These are phyloP conservation scores for Talaromyces stipitatus DNA, from an alignment of 495 filamentous ascomycete species.

Conservation along the genomic window DNA sequence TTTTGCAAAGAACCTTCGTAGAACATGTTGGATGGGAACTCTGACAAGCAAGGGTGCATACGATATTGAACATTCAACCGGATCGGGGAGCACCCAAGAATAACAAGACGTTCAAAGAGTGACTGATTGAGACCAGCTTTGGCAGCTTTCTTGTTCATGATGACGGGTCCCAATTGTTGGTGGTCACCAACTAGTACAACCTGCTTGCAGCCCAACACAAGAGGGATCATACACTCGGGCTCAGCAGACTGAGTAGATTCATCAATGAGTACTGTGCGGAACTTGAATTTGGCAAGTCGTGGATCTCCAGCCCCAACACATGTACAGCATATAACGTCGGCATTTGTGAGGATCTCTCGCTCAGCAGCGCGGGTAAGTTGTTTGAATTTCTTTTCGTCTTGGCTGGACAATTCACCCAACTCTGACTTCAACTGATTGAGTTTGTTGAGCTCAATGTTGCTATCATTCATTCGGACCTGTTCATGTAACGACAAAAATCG, in stretches of 20 bases:
- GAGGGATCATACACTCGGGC: conserved; percentile 97
- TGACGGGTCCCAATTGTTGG: conserved; percentile 95
- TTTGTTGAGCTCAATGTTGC: conserved; percentile 86
- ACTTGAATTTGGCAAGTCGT: conserved; percentile 90
- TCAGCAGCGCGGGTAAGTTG: conserved; percentile 88
- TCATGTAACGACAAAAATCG: conserved; percentile 92
- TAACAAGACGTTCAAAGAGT: conserved; percentile 93
- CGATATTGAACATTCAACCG: conserved; percentile 96
- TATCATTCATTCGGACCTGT: conserved; percentile 95
- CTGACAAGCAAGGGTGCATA: conserved; percentile 97
- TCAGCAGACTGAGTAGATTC: conserved; percentile 99
- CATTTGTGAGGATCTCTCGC: conserved; percentile 89
- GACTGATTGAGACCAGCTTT: conserved; percentile 97
- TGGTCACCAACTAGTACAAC: conserved; percentile 97
- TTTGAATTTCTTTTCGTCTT: conserved; percentile 98
- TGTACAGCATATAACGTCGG: conserved; percentile 98
- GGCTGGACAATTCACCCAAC: conserved; percentile 84
- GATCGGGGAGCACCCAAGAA: conserved; percentile 85
- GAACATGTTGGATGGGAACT: conserved; percentile 99
- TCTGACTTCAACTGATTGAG: conserved; percentile 87
- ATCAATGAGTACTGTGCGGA: conserved; percentile 95
- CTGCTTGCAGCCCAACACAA: conserved; percentile 97
- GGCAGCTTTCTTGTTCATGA: conserved; percentile 99
- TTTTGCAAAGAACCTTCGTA: conserved; percentile 98
- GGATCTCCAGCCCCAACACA: conserved; percentile 98